Base-by-base conservation (phyloP, 176 grass and related monocot genomes). In the Triticum dicoccoides region DNA sequence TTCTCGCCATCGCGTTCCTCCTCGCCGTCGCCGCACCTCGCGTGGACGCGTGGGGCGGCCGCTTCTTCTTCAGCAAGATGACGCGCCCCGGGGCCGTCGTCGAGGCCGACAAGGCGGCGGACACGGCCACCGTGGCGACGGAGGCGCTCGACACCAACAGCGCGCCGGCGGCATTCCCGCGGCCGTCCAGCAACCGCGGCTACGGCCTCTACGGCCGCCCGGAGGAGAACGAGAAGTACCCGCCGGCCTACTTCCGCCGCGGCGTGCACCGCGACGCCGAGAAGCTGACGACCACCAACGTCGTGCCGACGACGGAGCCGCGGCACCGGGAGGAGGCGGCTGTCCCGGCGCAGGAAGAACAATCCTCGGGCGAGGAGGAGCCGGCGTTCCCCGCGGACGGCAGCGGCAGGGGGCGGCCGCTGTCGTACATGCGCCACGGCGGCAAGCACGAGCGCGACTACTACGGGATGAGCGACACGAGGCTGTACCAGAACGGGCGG, bases 391-490 rank as follows among this genome's bases (percentile, higher is more conserved):
- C 81, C 21, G 65, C 82, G 33, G 21, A 87, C 59, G 89, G 89
- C 44, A 87, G 89, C 80, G 89, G 84, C 65, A 58, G 84, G 66
- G 89, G 89, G 12, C 74, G 89, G 13, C 84, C 80, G 65, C 41
- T 30, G 54, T 72, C 65, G 52, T 79, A 86, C 84, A 70, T 76
- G 44, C 59, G 45, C 83, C 49, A 6, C 54, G 35, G 72, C 63
- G 52, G 79, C 78, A 25, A 73, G 73, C 37, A 41, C 42, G 49
- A 54, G 63, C 63, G 8, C 71, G 35, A 37, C 27, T 25, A 62
- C 89, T 87, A 80, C 85, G 89, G 85, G 69, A 91, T 91, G 89
- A 91, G 85, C 81, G 89, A 91, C 89, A 87, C 89, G 61, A 80
- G 85, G 89, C 30, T 81, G 81, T 84, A 88, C 89, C 76, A 91